These are phyloP conservation scores for Plasmodium gonderi DNA, from an alignment of 169 alveolate species.

Conservation along the genomic window DNA sequence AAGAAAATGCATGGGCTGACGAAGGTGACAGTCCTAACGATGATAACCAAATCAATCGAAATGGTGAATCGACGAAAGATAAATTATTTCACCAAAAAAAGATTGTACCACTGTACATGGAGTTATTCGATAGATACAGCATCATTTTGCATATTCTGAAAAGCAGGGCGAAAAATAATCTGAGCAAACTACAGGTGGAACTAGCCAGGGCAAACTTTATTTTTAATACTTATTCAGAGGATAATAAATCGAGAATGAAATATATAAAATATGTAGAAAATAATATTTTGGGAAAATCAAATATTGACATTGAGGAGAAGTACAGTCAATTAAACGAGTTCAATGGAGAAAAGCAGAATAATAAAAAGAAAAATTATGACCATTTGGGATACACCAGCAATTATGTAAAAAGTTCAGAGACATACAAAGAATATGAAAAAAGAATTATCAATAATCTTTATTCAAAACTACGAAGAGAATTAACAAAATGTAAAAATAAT, in stretches of 20 bases:
- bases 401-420: slow-evolving; percentile 85
- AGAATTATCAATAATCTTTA: slow-evolving; percentile 85
- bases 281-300: slow-evolving; percentile 47
- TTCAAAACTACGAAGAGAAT: slow-evolving; percentile 83
- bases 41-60: not conserved
- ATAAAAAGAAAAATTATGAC: slow-evolving; percentile 6
- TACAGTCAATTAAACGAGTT: slow-evolving; percentile 77
- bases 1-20: not conserved
- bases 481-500: slow-evolving; percentile 80
- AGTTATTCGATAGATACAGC: slow-evolving; percentile 87
- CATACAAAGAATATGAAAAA: slow-evolving; percentile 77
- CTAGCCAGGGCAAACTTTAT: slow-evolving; percentile 86
- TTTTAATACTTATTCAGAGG: slow-evolving; percentile 85
- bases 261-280: slow-evolving; percentile 61
- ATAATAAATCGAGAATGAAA: slow-evolving; percentile 74
- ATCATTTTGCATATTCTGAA: slow-evolving; percentile 89
- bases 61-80: not conserved
- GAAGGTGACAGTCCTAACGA: not conserved
- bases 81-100: too few species aligned
- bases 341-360: slow-evolving; percentile 82
- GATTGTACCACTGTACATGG: slow-evolving; percentile 72
- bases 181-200: slow-evolving; percentile 86
- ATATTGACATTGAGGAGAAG: slow-evolving; percentile 22
- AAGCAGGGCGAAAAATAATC: slow-evolving; percentile 84
- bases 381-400: slow-evolving; percentile 74